Base-by-base conservation (phyloP, 2,329 filamentous ascomycete genomes). In the Leptosphaerulina australis region DNA sequence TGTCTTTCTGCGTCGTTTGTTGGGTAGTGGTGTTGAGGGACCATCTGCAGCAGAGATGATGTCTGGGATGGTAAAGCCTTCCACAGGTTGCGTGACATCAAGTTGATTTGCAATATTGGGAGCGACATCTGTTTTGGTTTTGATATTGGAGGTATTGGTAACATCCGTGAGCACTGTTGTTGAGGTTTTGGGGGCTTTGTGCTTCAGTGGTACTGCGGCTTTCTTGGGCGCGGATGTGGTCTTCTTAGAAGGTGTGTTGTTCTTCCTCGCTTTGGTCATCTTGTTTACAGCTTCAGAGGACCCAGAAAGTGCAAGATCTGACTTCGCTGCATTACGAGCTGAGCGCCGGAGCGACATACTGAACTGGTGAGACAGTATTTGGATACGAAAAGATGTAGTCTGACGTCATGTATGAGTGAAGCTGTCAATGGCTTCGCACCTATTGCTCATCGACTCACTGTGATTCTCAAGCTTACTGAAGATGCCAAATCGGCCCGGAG, bases 271-370 rank as follows among this genome's bases (percentile, higher is more conserved):
- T 9, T 6, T 14, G 8, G 4, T 2, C n/a, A 18, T 33, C 30
- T 33, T 5, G 17, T 33, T 31, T 15, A 8, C 29, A 17, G 5
- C 15, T 12, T 21, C 9, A 8, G 5, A n/a, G n/a, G n/a, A n/a
- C n/a, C n/a, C n/a, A n/a, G n/a, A n/a, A n/a, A n/a, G n/a, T n/a
- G n/a, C n/a, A 12, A n/a, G 5, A 9, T 28, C 37, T 3, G 15
- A 9, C 36, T 61, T 65, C 11, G 69, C 66, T 38, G 70, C 72
- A 24, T 81, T 71, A 34, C 81, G 76, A 31, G 77, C 69, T 35
- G 81, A 83, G 44, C 81, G 78, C 56, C 81, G 69, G 9, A 82
- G 68, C 29, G 80, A 77, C 81, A 83, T 83, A 38, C 17, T 68
- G 55, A 55, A 22, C 20, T 8, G 39, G 22, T 12, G 50, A 15